Percentiles rank a stretch among this genome's conserved stretches.
These are phyloP conservation scores for Daldinia sp. DNA, from an alignment of 2,329 filamentous ascomycete species.

Conservation along the genomic window DNA sequence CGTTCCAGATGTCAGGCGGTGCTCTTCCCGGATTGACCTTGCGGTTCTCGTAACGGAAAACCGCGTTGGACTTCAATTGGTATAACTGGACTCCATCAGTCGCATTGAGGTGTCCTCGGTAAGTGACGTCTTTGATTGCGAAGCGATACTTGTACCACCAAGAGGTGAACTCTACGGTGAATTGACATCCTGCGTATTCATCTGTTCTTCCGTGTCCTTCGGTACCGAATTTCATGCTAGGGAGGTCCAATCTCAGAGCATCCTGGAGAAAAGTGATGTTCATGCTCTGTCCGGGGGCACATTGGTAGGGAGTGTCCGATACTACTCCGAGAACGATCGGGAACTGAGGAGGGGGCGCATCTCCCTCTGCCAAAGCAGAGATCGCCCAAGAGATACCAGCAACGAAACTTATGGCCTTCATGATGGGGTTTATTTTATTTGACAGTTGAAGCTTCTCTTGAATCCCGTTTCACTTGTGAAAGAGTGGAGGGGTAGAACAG, in stretches of 20 bases:
- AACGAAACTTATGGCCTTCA: slow-evolving; percentile 13
- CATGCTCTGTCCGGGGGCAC: slow-evolving; percentile 29
- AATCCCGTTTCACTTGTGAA: not conserved
- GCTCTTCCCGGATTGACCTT: slow-evolving; percentile 23
- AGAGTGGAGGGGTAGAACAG: not conserved
- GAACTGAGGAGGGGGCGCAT: slow-evolving; percentile 25
- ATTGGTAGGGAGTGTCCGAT: slow-evolving; percentile 22
- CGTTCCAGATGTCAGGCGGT: slow-evolving; percentile 33
- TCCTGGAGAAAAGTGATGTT: slow-evolving; percentile 27
- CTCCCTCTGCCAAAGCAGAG: slow-evolving; percentile 5
- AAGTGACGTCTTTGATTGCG: slow-evolving; percentile 25
- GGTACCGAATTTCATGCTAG: slow-evolving; percentile 16
- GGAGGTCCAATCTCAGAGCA: slow-evolving; percentile 18
- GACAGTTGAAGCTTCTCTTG: not conserved
- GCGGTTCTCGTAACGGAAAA: slow-evolving; percentile 29
- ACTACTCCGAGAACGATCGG: slow-evolving; percentile 20
- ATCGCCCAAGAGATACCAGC: slow-evolving; percentile 5
- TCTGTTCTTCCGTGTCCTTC: slow-evolving; percentile 30
- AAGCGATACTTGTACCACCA: slow-evolving; percentile 37
- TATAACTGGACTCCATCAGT: slow-evolving; percentile 30
- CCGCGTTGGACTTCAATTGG: slow-evolving; percentile 15
- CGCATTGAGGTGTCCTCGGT: slow-evolving; percentile 28
- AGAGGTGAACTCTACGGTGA: slow-evolving; percentile 27
- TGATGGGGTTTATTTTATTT: not conserved
- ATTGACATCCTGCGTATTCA: slow-evolving; percentile 23